Evolutionary conservation across 2,329 filamentous ascomycete genomes (phyloP).

Genomic region (Grosmannia penicillata): DNA sequence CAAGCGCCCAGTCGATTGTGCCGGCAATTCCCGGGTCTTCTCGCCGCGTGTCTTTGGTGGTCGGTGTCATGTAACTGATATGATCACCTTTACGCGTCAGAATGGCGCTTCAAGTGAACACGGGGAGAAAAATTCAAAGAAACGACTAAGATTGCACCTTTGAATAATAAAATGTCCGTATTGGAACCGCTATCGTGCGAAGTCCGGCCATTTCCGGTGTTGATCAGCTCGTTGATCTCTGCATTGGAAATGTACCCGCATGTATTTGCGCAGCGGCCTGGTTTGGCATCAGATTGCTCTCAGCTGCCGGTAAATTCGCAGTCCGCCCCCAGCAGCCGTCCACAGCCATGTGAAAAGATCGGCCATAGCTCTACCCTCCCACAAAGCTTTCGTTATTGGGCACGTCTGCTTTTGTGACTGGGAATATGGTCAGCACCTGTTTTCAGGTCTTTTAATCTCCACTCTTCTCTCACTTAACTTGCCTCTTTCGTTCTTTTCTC

Average conservation of each 20-base stretch:
- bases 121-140: neutral
- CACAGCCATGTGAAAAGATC: constrained; percentile 18
- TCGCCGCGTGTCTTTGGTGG: neutral
- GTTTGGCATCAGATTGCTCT: constrained; percentile 12
- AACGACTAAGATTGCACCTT: no score
- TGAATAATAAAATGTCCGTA: neutral
- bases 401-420: constrained; percentile 19
- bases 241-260: constrained; percentile 19
- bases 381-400: constrained; percentile 15
- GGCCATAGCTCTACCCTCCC: constrained; percentile 18
- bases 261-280: constrained; percentile 17
- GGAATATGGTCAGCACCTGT: constrained; percentile 14
- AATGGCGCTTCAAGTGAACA: neutral
- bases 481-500: neutral
- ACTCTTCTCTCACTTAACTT: no score
- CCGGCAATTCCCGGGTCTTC: neutral
- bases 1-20: constrained; percentile 5
- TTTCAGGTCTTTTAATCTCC: neutral
- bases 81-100: neutral
- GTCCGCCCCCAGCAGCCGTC: constrained; percentile 13
- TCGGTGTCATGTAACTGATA: neutral
- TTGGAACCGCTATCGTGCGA: neutral
- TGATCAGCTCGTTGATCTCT: constrained; percentile 18
- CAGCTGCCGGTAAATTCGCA: constrained; percentile 7
- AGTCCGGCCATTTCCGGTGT: neutral